A percentile compares a stretch with the other conserved stretches of the same genome.
These are phyloP conservation scores for Kingdonia uniflora DNA, from an alignment of 164 flowering plant species.

Conservation along the genomic window DNA sequence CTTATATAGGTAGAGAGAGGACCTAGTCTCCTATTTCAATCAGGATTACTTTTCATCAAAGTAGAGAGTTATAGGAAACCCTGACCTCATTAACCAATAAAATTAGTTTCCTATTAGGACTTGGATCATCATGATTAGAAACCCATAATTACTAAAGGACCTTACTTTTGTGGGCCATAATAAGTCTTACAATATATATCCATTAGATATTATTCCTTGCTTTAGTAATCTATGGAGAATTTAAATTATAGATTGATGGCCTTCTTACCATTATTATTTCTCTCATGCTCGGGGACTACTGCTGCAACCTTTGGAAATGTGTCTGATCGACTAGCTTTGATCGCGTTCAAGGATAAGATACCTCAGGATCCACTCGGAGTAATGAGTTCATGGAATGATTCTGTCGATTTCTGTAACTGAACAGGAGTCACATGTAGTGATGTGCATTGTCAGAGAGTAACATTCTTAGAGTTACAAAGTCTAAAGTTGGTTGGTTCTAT, in stretches of 20 bases:
- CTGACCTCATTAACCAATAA: too few relatives aligned
- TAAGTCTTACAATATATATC: too few relatives aligned
- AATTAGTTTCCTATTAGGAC: too few relatives aligned
- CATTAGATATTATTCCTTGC: neutral
- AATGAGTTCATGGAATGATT: constrained; percentile 3
- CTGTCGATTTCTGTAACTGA: constrained; percentile 3
- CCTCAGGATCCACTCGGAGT: constrained; percentile 1
- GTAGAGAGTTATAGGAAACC: too few relatives aligned
- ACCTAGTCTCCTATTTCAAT: too few relatives aligned
- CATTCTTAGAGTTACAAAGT: neutral
- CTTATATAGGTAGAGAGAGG: too few relatives aligned
- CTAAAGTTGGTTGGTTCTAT: neutral
- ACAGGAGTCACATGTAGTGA: constrained; percentile 1
- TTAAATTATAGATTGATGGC: neutral
- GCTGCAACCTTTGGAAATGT: neutral
- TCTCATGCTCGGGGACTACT: neutral
- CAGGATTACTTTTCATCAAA: too few relatives aligned
- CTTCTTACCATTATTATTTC: too few relatives aligned
- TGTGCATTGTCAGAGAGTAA: neutral
- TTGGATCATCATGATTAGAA: too few relatives aligned
- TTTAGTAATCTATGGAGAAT: neutral
- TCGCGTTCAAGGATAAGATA: constrained; percentile 5
- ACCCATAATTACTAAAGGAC: too few relatives aligned
- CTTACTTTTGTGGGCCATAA: too few relatives aligned
- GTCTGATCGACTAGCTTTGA: neutral